Evolutionary conservation across 805 yeast species (phyloP).

Genomic region (Jamesozyma piceae): DNA sequence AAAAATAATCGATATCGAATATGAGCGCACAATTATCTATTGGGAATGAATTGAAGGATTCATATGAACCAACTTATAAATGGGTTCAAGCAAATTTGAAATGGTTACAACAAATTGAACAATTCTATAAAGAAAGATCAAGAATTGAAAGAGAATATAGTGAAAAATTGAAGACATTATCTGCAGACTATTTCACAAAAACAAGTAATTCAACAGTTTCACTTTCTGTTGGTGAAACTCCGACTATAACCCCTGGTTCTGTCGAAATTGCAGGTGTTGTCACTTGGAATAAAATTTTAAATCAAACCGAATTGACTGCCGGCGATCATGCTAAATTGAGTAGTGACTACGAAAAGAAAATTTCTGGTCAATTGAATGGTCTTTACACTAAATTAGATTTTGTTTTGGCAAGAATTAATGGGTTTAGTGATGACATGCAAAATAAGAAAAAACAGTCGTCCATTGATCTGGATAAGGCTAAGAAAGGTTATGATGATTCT

Average conservation of each 20-base stretch:
- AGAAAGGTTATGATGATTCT: slow-evolving; percentile 67
- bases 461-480: slow-evolving; percentile 33
- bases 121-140: slow-evolving; percentile 77
- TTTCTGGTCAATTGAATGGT: slow-evolving; percentile 51
- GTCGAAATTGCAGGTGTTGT: slow-evolving; percentile 79
- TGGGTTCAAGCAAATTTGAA: slow-evolving; percentile 70
- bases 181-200: slow-evolving; percentile 61
- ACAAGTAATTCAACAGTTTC: slow-evolving; percentile 60
- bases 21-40: slow-evolving; percentile 32
- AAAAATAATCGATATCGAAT: background rate
- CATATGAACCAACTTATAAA: slow-evolving; percentile 62
- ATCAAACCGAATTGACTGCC: slow-evolving; percentile 74
- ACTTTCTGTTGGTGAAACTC: slow-evolving; percentile 83
- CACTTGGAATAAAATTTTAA: slow-evolving; percentile 80
- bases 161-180: slow-evolving; percentile 49
- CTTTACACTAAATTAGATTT: slow-evolving; percentile 45
- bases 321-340: slow-evolving; percentile 54
- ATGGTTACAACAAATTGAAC: slow-evolving; percentile 72
- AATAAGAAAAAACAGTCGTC: slow-evolving; percentile 32
- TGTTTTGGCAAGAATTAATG: slow-evolving; percentile 46
- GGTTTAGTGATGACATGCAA: slow-evolving; percentile 49
- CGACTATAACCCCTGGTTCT: slow-evolving; percentile 90
- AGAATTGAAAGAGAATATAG: slow-evolving; percentile 77
- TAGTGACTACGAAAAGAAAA: slow-evolving; percentile 47
- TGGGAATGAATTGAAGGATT: slow-evolving; percentile 73